Evolutionary conservation across 495 filamentous ascomycete genomes (phyloP).

Genomic region (Patellaria atrata): DNA sequence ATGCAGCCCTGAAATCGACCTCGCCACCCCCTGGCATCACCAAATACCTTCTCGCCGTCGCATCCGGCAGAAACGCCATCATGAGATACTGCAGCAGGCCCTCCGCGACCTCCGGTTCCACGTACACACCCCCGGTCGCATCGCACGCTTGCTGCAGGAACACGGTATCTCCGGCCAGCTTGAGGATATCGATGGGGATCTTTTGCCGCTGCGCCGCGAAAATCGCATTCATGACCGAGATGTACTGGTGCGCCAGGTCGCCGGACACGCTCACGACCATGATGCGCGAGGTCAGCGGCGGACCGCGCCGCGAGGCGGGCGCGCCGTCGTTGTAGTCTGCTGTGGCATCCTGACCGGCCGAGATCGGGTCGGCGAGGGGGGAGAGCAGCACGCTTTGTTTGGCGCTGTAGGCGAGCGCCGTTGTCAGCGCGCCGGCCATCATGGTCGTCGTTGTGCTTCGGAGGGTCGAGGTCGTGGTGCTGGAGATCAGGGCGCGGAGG

Average conservation of each 20-base stretch:
- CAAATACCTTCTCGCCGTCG: conserved; percentile 47
- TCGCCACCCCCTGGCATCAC: conserved; percentile 66
- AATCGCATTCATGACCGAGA: conserved; percentile 93
- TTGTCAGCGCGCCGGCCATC: conserved; percentile 79
- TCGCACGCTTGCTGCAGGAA: conserved; percentile 91
- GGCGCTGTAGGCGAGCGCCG: conserved; percentile 82
- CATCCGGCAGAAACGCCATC: conserved; percentile 82
- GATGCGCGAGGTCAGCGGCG: conserved; percentile 62
- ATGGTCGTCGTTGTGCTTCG: conserved; percentile 52
- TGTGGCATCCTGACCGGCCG: conserved; percentile 13
- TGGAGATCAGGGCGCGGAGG: conserved; percentile 50
- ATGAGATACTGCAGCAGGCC: conserved; percentile 83
- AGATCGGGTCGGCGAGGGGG: conserved; percentile 14
- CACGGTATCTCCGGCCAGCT: conserved; percentile 72
- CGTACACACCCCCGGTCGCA: conserved; percentile 78
- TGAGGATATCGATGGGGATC: conserved; percentile 82
- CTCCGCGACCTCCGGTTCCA: conserved; percentile 47
- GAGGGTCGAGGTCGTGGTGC: conserved; percentile 47
- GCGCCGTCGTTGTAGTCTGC: conserved; percentile 23
- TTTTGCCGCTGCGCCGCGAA: conserved; percentile 79
- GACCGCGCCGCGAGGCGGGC: conserved; percentile 22
- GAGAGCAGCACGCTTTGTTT: conserved; percentile 32
- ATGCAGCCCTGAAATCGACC: conserved; percentile 93
- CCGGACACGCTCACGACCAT: conserved; percentile 58
- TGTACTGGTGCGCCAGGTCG: conserved; percentile 79